phyloP scores from a whole-genome alignment of 2,329 filamentous ascomycete genomes.

The Beauveria australis region DNA sequence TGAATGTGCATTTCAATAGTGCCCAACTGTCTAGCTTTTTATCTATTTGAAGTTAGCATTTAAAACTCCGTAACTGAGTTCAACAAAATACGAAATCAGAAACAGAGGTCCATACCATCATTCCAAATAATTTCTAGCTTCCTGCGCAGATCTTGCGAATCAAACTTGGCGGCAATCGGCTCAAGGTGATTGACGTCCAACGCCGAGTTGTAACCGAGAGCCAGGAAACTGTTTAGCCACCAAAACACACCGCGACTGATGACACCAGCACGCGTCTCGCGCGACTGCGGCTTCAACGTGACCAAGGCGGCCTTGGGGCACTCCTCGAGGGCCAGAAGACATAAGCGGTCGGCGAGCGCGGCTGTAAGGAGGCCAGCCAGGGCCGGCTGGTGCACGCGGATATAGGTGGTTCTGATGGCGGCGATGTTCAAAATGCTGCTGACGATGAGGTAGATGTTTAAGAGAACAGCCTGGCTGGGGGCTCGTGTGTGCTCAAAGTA shows the following conservation, averaged over 20 bases:
- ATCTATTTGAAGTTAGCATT: constrained; percentile 11
- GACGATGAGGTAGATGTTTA: constrained; percentile 24
- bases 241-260: constrained; percentile 27
- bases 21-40: constrained; percentile 14
- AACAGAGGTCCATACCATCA: constrained; percentile 10
- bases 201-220: constrained; percentile 17
- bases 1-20: constrained; percentile 20
- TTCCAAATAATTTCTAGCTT: constrained; percentile 19
- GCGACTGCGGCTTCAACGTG: constrained; percentile 16
- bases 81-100: background rate
- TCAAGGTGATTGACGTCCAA: constrained; percentile 20
- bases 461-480: constrained; percentile 23
- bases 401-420: constrained; percentile 24
- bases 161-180: constrained; percentile 22
- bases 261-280: constrained; percentile 26
- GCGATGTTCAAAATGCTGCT: constrained; percentile 27
- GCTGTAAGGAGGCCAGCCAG: constrained; percentile 22
- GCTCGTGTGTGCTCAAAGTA: constrained; percentile 26
- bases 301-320: constrained; percentile 17
- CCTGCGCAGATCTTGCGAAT: constrained; percentile 15
- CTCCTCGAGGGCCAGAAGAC: constrained; percentile 25
- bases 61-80: background rate
- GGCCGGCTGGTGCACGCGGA: constrained; percentile 17
- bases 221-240: constrained; percentile 28
- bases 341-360: constrained; percentile 19